A percentile compares a stretch with the other conserved stretches of the same genome.
Evolutionary conservation across 768 basidiomycete genomes (phyloP).

Genomic region (Russula sp.): DNA sequence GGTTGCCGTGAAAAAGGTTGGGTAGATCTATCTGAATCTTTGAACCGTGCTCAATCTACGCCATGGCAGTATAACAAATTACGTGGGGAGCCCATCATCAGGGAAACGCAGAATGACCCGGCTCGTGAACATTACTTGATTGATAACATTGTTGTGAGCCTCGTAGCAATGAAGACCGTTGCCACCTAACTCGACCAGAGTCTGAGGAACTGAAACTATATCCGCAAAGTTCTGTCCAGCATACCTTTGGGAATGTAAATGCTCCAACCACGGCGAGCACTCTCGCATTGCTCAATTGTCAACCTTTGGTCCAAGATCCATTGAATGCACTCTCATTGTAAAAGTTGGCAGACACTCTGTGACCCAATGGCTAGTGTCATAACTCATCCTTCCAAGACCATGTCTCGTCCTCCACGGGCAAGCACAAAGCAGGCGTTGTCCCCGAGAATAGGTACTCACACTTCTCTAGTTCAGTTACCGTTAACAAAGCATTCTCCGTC

Average conservation of each 20-base stretch:
- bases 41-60: constrained; percentile 29
- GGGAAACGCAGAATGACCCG: constrained; percentile 30
- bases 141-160: constrained; percentile 65
- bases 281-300: background rate
- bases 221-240: background rate
- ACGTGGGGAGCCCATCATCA: constrained; percentile 41
- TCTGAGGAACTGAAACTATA: background rate
- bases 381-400: constrained; percentile 29
- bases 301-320: background rate
- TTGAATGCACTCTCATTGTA: background rate
- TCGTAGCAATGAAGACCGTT: constrained; percentile 78
- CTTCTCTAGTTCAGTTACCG: constrained; percentile 87
- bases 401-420: constrained; percentile 40
- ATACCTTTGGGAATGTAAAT: background rate
- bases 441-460: constrained; percentile 89
- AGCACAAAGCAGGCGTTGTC: constrained; percentile 79
- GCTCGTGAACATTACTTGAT: constrained; percentile 36
- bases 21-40: constrained; percentile 10
- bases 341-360: background rate
- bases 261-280: background rate
- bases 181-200: constrained; percentile 23
- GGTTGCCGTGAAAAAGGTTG: constrained; percentile 70
- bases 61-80: constrained; percentile 65
- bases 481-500: constrained; percentile 68
- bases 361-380: constrained; percentile 14